Conservation (phyloP, 2,329 filamentous ascomycete species). For the Talaromyces marneffei region DNA sequence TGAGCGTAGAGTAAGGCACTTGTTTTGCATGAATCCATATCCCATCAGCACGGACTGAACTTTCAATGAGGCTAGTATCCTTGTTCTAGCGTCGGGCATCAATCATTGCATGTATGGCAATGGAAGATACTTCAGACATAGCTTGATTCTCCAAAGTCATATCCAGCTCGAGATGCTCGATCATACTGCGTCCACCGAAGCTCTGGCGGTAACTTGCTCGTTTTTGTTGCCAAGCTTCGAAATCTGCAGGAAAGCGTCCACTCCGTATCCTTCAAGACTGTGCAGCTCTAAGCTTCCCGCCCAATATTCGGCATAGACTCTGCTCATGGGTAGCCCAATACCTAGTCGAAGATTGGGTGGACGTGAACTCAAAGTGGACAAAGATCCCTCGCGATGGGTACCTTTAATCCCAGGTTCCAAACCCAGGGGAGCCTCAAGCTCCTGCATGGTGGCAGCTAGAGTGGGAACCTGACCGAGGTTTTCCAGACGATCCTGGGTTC, state of each 20-base stretch:
- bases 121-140: neutral
- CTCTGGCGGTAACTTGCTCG: slow-evolving; percentile 76
- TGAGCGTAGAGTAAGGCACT: too few relatives aligned
- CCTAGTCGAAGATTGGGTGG: slow-evolving; percentile 83
- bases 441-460: slow-evolving; percentile 89
- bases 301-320: slow-evolving; percentile 97
- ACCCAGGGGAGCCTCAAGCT: slow-evolving; percentile 53
- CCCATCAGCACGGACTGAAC: neutral
- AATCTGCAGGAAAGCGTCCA: slow-evolving; percentile 93
- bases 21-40: neutral
- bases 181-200: slow-evolving; percentile 70
- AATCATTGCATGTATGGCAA: neutral
- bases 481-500: slow-evolving; percentile 68
- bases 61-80: neutral
- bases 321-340: slow-evolving; percentile 87
- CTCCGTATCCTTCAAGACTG: slow-evolving; percentile 89
- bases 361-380: slow-evolving; percentile 72
- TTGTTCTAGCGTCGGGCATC: neutral
- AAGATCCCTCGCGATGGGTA: slow-evolving; percentile 55
- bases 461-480: slow-evolving; percentile 83
- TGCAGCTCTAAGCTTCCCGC: slow-evolving; percentile 86
- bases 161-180: neutral
- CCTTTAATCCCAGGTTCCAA: slow-evolving; percentile 28
- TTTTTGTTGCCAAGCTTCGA: slow-evolving; percentile 97
- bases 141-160: neutral